Base-by-base conservation (phyloP, 345 rosid species). In the Boechera stricta region DNA sequence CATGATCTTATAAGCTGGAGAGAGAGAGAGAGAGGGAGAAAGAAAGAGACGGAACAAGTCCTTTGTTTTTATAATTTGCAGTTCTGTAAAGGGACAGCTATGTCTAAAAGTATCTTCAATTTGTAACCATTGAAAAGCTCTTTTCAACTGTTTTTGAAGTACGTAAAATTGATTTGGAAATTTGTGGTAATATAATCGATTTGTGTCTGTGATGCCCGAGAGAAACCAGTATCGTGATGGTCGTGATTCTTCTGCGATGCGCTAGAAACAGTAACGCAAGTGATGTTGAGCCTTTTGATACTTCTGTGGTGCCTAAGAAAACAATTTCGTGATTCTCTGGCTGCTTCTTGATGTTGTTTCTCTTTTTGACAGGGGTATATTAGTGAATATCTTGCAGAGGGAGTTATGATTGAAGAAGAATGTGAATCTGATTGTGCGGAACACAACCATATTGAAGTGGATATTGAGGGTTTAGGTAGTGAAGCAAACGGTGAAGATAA, bases 11-110 rank as follows among this genome's bases (percentile, higher is more conserved):
- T 18, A 11, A 51, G 11, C 54, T n/a, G 10, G 10, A 48, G 54
- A 5, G 21, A 6, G 18, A 6, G 18, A 45, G 2, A 6, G 38
- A 35, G 39, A 36, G 41, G 8, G 21, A 47, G 53, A 5, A 4
- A 2, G 9, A 16, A 11, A 2, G 18, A 5, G 24, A 21, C 24
- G 24, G 5, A 51, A 45, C 1, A 36, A 48, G 51, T 60, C 2
- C 6, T 47, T 13, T 33, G 11, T 71, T 71, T 10, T 38, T 10
- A 61, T 51, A 2, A 28, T 54, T 60, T 61, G 1, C 26, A 26
- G 28, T 45, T 33, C 7, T 71, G 35, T 68, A 53, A 52, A 33
- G 47, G 12, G 21, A 51, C 18, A 72, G 8, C 60, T 69, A 24
- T 36, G 5, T 15, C 29, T 33, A 7, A 28, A 8, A 13, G n/a